Percentiles rank a stretch among this genome's conserved stretches.
Conservation (phyloP, 441 rosid species). For the Gossypium davidsonii region DNA sequence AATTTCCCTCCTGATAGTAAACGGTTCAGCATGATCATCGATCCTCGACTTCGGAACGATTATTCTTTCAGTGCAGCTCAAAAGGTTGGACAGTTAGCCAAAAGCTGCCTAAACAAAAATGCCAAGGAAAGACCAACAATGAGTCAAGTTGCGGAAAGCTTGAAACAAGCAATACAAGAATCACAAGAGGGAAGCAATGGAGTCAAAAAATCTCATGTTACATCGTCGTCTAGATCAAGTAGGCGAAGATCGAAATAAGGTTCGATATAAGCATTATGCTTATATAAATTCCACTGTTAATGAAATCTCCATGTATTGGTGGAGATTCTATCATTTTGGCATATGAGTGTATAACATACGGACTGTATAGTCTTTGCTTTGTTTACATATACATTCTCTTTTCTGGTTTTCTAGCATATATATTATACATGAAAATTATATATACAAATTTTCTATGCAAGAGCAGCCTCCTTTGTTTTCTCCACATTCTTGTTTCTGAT, state of each 20-base stretch:
- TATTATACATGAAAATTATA: constrained; percentile 7
- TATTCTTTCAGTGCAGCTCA: constrained; percentile 29
- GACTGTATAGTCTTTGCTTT: background rate
- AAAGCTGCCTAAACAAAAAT: constrained; percentile 39
- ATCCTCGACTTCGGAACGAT: constrained; percentile 34
- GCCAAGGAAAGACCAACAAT: constrained; percentile 43
- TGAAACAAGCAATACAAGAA: constrained; percentile 32
- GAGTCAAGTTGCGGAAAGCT: constrained; percentile 28
- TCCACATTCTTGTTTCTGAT: constrained; percentile 31
- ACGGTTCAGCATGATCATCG: constrained; percentile 43
- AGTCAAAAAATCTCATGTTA: background rate
- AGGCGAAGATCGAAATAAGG: constrained; percentile 15
- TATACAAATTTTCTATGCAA: constrained; percentile 29
- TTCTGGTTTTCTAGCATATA: background rate
- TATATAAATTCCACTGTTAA: background rate
- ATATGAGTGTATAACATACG: constrained; percentile 20
- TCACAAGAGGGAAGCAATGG: constrained; percentile 22
- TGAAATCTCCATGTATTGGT: background rate
- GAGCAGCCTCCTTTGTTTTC: constrained; percentile 41
- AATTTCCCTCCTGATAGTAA: constrained; percentile 34
- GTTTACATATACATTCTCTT: background rate
- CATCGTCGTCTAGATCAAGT: constrained; percentile 27
- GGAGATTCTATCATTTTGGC: background rate
- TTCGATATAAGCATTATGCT: background rate
- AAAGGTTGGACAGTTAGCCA: constrained; percentile 37